Evolutionary conservation across 2,329 filamentous ascomycete species (phyloP), one percentile per base, ranked within the genome.

Genomic region (Beauveria asiatica): DNA sequence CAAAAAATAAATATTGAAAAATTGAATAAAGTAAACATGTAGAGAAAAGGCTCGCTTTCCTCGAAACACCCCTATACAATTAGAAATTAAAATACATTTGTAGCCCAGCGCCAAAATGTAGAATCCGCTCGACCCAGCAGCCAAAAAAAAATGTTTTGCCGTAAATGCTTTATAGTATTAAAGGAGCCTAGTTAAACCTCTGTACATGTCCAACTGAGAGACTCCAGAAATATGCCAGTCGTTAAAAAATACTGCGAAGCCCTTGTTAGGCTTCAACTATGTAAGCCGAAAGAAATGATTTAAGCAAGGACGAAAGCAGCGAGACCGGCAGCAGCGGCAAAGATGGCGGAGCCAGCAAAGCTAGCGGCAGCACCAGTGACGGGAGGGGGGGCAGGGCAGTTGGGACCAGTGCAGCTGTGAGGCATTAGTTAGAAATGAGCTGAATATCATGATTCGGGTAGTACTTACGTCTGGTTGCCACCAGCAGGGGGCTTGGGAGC

Each of bases 281-380:
- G 69, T 67, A 67, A 70, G 72, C 68, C 66, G 69, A 71, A 67
- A 67, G 67, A 62, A 70, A 66, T 63, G 53, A 71, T 70, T 80
- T 84, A 84, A 72, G 78, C 78, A 69, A 85, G 73, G 74, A 79
- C 67, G 69, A 82, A 73, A 70, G 80, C 82, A 63, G 75, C 77
- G 60, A 81, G 70, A 75, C 80, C 82, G 73, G 78, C 82, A 53
- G 74, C 76, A 65, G 77, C 81, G 71, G 82, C 82, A 69, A 83
- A 73, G 69, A 78, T 63, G 69, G 76, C 77, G 63, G 81, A 83
- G 76, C 78, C 80, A 64, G 76, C 75, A 67, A 84, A 70, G 69
- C 77, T 75, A 67, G 76, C 75, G 65, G 82, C 82, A 70, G 79
- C 82, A 65, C 76, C 80, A 56, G 77, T 80, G 67, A 78, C 73